Evolutionary conservation across 2,329 filamentous ascomycete genomes (phyloP).

Genomic region (Talaromyces sp.): DNA sequence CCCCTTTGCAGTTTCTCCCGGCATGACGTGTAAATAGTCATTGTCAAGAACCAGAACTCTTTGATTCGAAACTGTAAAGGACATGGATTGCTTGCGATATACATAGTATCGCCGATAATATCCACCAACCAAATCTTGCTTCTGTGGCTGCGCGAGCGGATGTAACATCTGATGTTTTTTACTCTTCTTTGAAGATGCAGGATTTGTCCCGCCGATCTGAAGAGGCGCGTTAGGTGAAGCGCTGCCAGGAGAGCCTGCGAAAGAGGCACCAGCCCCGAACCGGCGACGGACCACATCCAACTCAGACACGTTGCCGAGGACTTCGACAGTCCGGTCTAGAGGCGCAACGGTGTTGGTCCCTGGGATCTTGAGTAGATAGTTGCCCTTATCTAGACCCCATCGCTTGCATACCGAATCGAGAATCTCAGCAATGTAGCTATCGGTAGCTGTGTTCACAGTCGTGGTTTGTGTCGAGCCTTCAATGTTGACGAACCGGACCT

Average conservation of each 20-base stretch:
- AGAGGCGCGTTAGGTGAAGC: slow-evolving; percentile 64
- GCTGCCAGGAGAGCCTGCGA: slow-evolving; percentile 58
- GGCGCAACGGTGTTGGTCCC: slow-evolving; percentile 63
- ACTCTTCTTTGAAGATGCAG: slow-evolving; percentile 40
- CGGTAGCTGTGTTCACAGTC: slow-evolving; percentile 58
- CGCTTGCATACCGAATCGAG: slow-evolving; percentile 62
- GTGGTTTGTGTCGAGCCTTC: slow-evolving; percentile 55
- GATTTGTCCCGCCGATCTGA: slow-evolving; percentile 44
- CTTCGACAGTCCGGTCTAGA: slow-evolving; percentile 63
- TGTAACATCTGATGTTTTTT: slow-evolving; percentile 45
- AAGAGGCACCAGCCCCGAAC: slow-evolving; percentile 58
- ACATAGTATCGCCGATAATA: slow-evolving; percentile 63
- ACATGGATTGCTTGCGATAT: slow-evolving; percentile 63
- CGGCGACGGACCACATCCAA: slow-evolving; percentile 61
- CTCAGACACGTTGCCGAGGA: slow-evolving; percentile 57
- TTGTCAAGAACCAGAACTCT: slow-evolving; percentile 62
- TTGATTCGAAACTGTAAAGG: slow-evolving; percentile 59
- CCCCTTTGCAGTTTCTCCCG: slow-evolving; percentile 53
- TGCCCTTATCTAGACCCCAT: slow-evolving; percentile 62
- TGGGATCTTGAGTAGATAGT: slow-evolving; percentile 61
- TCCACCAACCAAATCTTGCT: slow-evolving; percentile 46
- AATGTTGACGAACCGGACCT: slow-evolving; percentile 59
- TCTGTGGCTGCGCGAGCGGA: slow-evolving; percentile 42
- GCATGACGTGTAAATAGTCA: slow-evolving; percentile 65
- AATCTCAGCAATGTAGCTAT: slow-evolving; percentile 66